phyloP scores from a whole-genome alignment of 208 protist genomes.

The Phytomonas francai region DNA sequence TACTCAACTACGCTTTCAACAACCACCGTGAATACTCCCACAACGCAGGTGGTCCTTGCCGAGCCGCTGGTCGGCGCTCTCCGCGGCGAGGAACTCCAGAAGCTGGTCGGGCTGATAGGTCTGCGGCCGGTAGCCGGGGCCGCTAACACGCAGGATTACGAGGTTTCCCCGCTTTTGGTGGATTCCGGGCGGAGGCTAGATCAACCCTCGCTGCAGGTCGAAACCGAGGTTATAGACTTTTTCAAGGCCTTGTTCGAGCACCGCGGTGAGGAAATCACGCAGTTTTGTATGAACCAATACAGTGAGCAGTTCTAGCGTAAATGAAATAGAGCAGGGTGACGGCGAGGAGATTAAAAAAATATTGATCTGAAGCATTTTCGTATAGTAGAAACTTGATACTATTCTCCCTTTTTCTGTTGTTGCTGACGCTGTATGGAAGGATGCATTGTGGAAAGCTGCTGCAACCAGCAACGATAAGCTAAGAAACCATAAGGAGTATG shows the following conservation, averaged over 20 bases:
- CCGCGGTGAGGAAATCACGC: conserved; percentile 42
- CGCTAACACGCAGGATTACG: conserved; percentile 17
- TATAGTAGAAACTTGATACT: not conserved
- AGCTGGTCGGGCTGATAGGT: conserved; percentile 47
- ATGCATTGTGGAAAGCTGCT: not conserved
- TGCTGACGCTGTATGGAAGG: not conserved
- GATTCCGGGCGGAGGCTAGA: conserved; percentile 56
- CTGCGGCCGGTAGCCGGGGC: conserved; percentile 17
- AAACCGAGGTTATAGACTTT: conserved; percentile 60
- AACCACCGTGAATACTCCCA: conserved; percentile 48
- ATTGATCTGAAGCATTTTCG: not conserved
- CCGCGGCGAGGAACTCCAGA: conserved; percentile 34
- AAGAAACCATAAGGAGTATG: not conserved
- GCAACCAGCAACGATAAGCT: not conserved
- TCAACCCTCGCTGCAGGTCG: conserved; percentile 58
- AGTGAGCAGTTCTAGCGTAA: not conserved
- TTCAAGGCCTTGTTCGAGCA: conserved; percentile 54
- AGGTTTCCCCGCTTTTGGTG: conserved; percentile 35
- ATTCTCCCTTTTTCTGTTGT: not conserved
- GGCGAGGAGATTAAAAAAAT: no score
- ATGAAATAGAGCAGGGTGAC: not conserved
- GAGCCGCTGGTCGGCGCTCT: conserved; percentile 51
- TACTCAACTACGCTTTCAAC: conserved; percentile 73
- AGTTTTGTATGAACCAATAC: conserved; percentile 40
- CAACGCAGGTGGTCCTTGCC: conserved; percentile 43